Conservation (phyloP, 495 filamentous ascomycete genomes). For the Penicillium lividum region DNA sequence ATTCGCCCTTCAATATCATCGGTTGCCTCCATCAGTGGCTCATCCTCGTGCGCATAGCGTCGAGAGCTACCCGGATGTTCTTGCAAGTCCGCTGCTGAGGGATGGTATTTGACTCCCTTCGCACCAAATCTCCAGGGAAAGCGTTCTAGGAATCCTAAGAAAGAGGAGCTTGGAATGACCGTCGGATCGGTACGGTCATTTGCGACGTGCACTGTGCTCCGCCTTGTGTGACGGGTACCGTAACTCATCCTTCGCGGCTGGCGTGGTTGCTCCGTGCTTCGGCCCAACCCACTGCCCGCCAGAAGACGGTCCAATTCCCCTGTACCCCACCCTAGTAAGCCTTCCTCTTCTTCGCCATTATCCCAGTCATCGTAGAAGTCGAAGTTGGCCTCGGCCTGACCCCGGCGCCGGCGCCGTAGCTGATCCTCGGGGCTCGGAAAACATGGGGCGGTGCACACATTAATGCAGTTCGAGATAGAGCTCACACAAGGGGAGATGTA, state of each 20-base stretch:
- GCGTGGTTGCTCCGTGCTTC: slow-evolving; percentile 63
- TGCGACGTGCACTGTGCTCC: slow-evolving; percentile 61
- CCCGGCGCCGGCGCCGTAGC: slow-evolving; percentile 64
- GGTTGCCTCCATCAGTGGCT: slow-evolving; percentile 70
- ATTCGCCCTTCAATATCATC: slow-evolving; percentile 44
- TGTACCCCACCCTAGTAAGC: slow-evolving; percentile 70
- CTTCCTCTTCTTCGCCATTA: slow-evolving; percentile 64
- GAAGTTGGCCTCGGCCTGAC: slow-evolving; percentile 78
- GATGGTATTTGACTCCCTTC: slow-evolving; percentile 78
- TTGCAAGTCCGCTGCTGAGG: slow-evolving; percentile 85
- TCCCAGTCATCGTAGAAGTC: slow-evolving; percentile 99
- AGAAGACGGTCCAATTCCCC: slow-evolving; percentile 88
- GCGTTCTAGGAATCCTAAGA: slow-evolving; percentile 81
- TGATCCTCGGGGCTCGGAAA: slow-evolving; percentile 74
- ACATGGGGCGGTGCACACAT: slow-evolving; percentile 70
- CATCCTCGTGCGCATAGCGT: slow-evolving; percentile 56
- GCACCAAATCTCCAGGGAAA: slow-evolving; percentile 86
- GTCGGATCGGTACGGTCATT: slow-evolving; percentile 75
- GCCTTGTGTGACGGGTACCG: slow-evolving; percentile 62
- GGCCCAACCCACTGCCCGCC: slow-evolving; percentile 66
- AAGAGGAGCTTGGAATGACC: slow-evolving; percentile 82
- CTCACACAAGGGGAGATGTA: slow-evolving; percentile 83
- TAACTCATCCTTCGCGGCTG: slow-evolving; percentile 87
- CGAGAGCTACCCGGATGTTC: slow-evolving; percentile 71
- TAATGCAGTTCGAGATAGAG: slow-evolving; percentile 63